A percentile compares a stretch with the other conserved stretches of the same genome.
These are phyloP conservation scores for Musa troglodytarum DNA, from an alignment of 176 grass and related monocot species.

Conservation along the genomic window DNA sequence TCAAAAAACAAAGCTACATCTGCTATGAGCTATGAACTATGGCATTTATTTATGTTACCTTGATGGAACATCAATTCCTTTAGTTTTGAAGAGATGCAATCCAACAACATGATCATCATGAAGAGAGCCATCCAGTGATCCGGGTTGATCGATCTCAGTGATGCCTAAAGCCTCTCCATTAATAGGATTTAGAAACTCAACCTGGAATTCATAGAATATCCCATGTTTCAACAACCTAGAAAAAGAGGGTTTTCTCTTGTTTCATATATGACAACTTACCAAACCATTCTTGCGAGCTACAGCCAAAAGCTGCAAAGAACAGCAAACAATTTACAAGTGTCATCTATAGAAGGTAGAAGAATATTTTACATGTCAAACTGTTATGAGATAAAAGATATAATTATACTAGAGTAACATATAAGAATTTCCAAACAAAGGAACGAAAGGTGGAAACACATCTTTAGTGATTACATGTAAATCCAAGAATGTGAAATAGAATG, in stretches of 20 bases:
- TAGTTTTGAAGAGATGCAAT: slow-evolving; percentile 75
- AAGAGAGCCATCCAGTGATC: slow-evolving; percentile 1
- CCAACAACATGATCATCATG: slow-evolving; percentile 40
- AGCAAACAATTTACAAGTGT: background rate
- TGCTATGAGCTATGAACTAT: background rate
- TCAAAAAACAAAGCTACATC: background rate
- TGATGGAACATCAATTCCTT: slow-evolving; percentile 24
- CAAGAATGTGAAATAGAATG: background rate
- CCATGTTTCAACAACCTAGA: slow-evolving; percentile 3
- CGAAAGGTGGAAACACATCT: background rate
- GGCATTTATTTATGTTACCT: slow-evolving; percentile 33
- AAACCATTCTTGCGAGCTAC: slow-evolving; percentile 77
- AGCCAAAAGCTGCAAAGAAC: slow-evolving; percentile 55
- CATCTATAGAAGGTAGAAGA: background rate
- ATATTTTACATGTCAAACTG: background rate
- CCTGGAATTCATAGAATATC: slow-evolving; percentile 32
- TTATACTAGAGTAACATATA: background rate
- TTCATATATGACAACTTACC: slow-evolving; percentile 31
- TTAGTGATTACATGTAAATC: background rate
- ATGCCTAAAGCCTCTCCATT: slow-evolving; percentile 52
- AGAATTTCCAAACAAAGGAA: background rate
- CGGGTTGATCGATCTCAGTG: slow-evolving; percentile 25
- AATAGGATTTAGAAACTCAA: slow-evolving; percentile 78
- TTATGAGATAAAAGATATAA: background rate
- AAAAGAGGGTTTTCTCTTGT: background rate